A percentile compares a stretch with the other conserved stretches of the same genome.
phyloP scores from a whole-genome alignment of 139 green algal genomes.

The Chlamydomonas urium region DNA sequence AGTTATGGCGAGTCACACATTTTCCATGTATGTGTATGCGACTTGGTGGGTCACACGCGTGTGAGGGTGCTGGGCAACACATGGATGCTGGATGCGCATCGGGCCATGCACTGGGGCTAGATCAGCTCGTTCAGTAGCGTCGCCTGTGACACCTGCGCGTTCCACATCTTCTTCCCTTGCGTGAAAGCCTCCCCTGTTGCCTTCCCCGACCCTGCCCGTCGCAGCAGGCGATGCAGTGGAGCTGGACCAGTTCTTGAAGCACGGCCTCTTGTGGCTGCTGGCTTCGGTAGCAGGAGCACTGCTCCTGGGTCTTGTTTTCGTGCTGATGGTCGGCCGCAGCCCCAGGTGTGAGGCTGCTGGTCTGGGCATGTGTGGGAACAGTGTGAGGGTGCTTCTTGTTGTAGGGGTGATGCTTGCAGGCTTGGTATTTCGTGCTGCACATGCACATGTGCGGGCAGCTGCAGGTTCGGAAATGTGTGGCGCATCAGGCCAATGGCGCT shows the following conservation, averaged over 20 bases:
- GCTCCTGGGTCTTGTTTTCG: not conserved
- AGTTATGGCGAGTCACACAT: not conserved
- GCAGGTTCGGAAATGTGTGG: too few relatives aligned
- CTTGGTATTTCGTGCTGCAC: too few relatives aligned
- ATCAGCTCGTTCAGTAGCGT: too few relatives aligned
- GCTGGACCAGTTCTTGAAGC: conserved; percentile 4
- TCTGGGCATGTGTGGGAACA: not conserved
- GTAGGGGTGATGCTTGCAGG: too few relatives aligned
- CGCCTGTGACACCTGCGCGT: too few relatives aligned
- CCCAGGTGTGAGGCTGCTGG: not conserved
- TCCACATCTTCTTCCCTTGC: not conserved
- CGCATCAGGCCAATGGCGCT: too few relatives aligned
- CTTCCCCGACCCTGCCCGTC: not conserved
- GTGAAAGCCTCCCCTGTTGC: not conserved
- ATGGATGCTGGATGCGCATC: too few relatives aligned
- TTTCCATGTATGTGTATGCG: not conserved
- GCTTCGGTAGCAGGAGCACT: conserved; percentile 1
- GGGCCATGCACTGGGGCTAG: too few relatives aligned
- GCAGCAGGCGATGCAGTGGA: not conserved
- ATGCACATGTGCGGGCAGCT: too few relatives aligned
- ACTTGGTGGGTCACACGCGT: not conserved
- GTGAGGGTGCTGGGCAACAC: not conserved
- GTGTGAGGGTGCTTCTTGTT: too few relatives aligned
- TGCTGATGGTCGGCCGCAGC: not conserved
- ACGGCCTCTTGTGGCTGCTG: not conserved